Evolutionary conservation across 495 filamentous ascomycete genomes (phyloP), one percentile per base, ranked within the genome.

Genomic region (Podospora anserina): DNA sequence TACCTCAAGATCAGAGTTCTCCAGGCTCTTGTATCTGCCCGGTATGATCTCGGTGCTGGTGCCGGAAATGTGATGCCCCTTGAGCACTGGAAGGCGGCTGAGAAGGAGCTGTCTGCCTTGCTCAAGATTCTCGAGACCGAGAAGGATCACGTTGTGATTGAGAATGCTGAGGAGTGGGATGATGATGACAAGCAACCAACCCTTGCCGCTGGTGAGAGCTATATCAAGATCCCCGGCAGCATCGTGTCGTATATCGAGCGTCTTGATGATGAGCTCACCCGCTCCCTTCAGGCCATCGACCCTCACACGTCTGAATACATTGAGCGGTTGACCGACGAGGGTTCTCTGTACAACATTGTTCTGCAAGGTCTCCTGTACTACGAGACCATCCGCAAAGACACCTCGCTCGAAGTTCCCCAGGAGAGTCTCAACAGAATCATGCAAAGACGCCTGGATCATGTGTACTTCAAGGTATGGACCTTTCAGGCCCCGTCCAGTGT

Each of bases 261-360:
- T 71, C 86, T 99, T 19, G 95, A 99, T 75, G 95, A 99, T 76
- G 96, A 98, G 81, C 93, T 99, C 72, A 97, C 92, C 58, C 88
- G 95, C 71, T 97, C 94, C 16, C 82, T 99, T 64, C 95, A 98
- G 80, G 90, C 91, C 77, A 97, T 98, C 76, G 95, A 99, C 77
- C 95, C 95, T 66, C 95, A 99, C 80, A 99, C 95, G 60, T 93
- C 94, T 44, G 95, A 99, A 79, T 99, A 99, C 76, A 97, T 99
- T 70, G 95, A 98, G 71, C 87, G 96, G 56, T 80, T 99, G 61
- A 91, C 89, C 39, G 94, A 97, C 75, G 95, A 98, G 82, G 89
- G 90, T 66, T 85, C 89, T n/a, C 83, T 99, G 18, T 98, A 99
- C 83, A 92, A 90, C 78, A 89, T 91, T 79, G 91, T 97, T 75